Base-by-base conservation (phyloP, 2,329 filamentous ascomycete genomes). In the Neofusicoccum sp. region DNA sequence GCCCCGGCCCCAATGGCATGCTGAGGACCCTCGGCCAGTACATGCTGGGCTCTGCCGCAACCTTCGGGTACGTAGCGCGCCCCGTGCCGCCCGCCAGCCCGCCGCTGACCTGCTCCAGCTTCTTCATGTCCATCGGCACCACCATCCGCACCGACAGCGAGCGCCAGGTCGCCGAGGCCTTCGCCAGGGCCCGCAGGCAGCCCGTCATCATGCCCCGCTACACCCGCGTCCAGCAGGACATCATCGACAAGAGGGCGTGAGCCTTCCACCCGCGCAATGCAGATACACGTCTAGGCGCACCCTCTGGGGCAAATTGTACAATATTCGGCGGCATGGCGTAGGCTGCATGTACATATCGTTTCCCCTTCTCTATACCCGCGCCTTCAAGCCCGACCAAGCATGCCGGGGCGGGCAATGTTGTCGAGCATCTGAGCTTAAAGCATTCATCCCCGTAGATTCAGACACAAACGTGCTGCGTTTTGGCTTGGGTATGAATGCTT, bases 41-140 rank as follows among this genome's bases (percentile, higher is more conserved):
- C 78, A 99, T 99, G 95, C 80, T 92, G 37, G 93, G 92, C 48
- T 98, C 94, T 31, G 93, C 93, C 44, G 92, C 93, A 50, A 98
- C 94, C 8, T 99, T 99, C 77, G 95, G 94, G 94, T 52, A n/a
- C 34, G 34, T 41, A 41, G 22, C 31, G 29, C 11, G 9, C 12
- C 37, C 50, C 12, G 22, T 22, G 22, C 22, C 4, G 9, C 31
- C 14, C 16, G 31, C 16, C 9, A 7, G 4, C 28, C 22, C 47
- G n/a, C 31, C 31, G 8, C 54, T 63, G 29, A 63, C 47, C 29
- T n/a, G 6, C 9, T 12, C 28, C 68, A 88, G 85, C 61, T 97
- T 98, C 81, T 99, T 99, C 85, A 99, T 99, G 95, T 94, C 92
- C 64, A 97, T 99, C 70, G 95, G 95, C 70, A 97, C 92, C 71